Evolutionary conservation across 192 early-diverging fungal species (phyloP).

Genomic region (Jimgerdemannia flammicorona): DNA sequence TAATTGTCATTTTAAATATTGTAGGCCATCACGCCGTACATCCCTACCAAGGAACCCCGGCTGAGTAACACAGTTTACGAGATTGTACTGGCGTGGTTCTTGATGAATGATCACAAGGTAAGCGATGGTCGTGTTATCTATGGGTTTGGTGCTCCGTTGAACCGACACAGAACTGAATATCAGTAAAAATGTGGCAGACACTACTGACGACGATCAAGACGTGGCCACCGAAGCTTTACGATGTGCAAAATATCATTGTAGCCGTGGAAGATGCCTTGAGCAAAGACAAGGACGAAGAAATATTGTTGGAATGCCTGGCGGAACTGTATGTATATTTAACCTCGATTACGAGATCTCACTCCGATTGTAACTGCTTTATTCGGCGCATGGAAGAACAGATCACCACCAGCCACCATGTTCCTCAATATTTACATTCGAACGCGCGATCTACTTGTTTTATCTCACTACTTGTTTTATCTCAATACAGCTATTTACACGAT

Average conservation of each 20-base stretch:
- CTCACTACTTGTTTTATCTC: not conserved
- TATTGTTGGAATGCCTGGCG: constrained; percentile 70
- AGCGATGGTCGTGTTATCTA: constrained; percentile 1
- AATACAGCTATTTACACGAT: constrained; percentile 58
- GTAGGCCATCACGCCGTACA: constrained; percentile 64
- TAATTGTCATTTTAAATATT: constrained; percentile 4
- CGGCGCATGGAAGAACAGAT: constrained; percentile 1
- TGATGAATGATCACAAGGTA: constrained; percentile 65
- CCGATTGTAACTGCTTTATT: not conserved
- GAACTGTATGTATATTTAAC: constrained; percentile 55
- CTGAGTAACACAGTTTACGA: constrained; percentile 83
- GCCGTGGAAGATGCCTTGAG: constrained; percentile 66
- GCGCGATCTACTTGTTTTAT: not conserved
- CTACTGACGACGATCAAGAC: constrained; percentile 56
- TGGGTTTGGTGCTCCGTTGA: too few relatives aligned
- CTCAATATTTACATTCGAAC: not conserved
- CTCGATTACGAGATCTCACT: too few relatives aligned
- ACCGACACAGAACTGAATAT: too few relatives aligned
- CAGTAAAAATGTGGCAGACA: constrained; percentile 15
- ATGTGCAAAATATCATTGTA: constrained; percentile 67
- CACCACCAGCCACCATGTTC: not conserved
- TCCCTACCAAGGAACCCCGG: constrained; percentile 74
- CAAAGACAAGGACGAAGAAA: constrained; percentile 49
- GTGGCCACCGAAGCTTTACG: constrained; percentile 83
- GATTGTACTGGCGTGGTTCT: constrained; percentile 72